Evolutionary conservation across 1,284 basidiomycete genomes (phyloP).

Genomic region (Tranzscheliella williamsii): DNA sequence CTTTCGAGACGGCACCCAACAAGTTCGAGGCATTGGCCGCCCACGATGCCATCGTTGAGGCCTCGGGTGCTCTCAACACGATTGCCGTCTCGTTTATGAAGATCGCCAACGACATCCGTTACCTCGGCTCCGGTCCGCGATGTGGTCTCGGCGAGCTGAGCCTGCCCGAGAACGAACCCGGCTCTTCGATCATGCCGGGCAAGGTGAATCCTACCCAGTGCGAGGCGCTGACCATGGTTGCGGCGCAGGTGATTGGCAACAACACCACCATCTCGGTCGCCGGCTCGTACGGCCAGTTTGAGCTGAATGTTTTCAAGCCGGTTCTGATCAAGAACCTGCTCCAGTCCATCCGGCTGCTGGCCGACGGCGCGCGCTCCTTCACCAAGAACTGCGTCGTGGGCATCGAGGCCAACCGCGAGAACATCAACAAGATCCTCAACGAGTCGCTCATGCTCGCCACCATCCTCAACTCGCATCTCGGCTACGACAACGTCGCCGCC

Average conservation of each 20-base stretch:
- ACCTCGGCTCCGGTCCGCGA: slow-evolving; percentile 94
- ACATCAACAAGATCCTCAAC: slow-evolving; percentile 84
- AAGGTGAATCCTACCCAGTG: slow-evolving; percentile 99
- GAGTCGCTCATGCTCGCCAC: slow-evolving; percentile 90
- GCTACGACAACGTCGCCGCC: slow-evolving; percentile 96
- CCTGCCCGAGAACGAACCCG: slow-evolving; percentile 97
- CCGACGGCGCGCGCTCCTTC: slow-evolving; percentile 80
- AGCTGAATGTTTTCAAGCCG: slow-evolving; percentile 99
- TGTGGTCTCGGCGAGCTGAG: slow-evolving; percentile 94
- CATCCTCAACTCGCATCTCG: slow-evolving; percentile 86
- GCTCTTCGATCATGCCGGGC: slow-evolving; percentile 99
- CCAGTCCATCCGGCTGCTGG: slow-evolving; percentile 88
- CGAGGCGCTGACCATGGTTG: slow-evolving; percentile 95
- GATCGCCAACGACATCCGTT: slow-evolving; percentile 98
- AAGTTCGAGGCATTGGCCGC: slow-evolving; percentile 98
- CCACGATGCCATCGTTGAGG: slow-evolving; percentile 96
- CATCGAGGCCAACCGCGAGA: slow-evolving; percentile 91
- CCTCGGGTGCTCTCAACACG: slow-evolving; percentile 93
- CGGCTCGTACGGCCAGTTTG: slow-evolving; percentile 94
- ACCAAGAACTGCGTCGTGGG: slow-evolving; percentile 96
- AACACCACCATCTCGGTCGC: slow-evolving; percentile 91
- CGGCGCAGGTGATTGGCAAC: slow-evolving; percentile 98
- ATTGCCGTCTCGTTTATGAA: slow-evolving; percentile 97
- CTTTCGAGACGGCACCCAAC: slow-evolving; percentile 96
- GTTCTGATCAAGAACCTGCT: slow-evolving; percentile 97